Evolutionary conservation across 768 basidiomycete genomes (phyloP).

Genomic region (Rhodotorula babjevae): DNA sequence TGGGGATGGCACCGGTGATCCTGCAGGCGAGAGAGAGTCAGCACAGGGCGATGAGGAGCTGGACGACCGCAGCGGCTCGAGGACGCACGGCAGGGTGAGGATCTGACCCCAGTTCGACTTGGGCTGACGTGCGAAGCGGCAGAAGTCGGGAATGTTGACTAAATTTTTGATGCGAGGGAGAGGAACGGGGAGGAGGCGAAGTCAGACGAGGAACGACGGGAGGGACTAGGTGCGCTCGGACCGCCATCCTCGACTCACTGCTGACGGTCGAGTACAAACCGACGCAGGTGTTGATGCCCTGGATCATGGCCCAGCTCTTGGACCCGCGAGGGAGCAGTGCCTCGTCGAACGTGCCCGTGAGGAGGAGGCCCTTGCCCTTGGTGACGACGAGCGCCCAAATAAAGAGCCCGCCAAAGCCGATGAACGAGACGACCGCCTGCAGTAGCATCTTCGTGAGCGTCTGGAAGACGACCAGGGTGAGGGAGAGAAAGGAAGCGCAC

Average conservation of each 20-base stretch:
- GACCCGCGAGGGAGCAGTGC: slow-evolving; percentile 38
- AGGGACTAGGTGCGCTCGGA: too few species aligned
- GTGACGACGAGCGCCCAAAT: slow-evolving; percentile 37
- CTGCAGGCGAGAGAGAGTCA: too few species aligned
- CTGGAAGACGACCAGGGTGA: too few species aligned
- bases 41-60: too few species aligned
- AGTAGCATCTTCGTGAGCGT: too few species aligned
- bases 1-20: too few species aligned
- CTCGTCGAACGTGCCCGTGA: slow-evolving; percentile 17
- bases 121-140: slow-evolving; percentile 40
- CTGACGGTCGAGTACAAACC: too few species aligned
- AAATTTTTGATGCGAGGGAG: too few species aligned
- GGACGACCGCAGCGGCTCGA: not conserved
- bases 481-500: too few species aligned
- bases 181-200: not conserved
- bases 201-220: too few species aligned
- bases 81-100: slow-evolving; percentile 37
- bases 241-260: too few species aligned
- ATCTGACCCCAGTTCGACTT: slow-evolving; percentile 40
- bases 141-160: slow-evolving; percentile 45
- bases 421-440: slow-evolving; percentile 10
- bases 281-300: too few species aligned
- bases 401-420: slow-evolving; percentile 37
- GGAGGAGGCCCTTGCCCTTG: slow-evolving; percentile 10
- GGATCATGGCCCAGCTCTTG: not conserved